Evolutionary conservation across 2,329 filamentous ascomycete genomes (phyloP), one percentile per base, ranked within the genome.

Genomic region (Ophiostoma montium): DNA sequence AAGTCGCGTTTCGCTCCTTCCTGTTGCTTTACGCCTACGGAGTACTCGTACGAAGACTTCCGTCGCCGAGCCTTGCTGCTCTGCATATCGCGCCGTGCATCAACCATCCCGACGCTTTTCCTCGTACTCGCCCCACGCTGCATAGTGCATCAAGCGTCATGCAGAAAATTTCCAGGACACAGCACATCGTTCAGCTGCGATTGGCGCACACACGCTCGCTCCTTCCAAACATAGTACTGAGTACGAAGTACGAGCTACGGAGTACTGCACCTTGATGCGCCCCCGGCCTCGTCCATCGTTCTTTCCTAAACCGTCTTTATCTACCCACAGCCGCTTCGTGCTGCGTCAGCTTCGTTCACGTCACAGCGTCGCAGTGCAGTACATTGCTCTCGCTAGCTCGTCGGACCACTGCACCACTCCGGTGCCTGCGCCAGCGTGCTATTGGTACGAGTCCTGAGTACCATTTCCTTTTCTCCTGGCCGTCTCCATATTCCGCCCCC

Each of bases 391-490:
- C 23, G 23, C 8, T 27, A 27, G 23, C 23, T 27, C 19, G 18
- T 41, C 23, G 23, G 23, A 27, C 23, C 23, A 27, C 23, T 27
- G 23, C 23, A 27, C 23, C 23, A 27, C 23, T 27, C 23, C 23
- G 23, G 4, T 4, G 23, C 23, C 23, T 27, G 23, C 23, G 23
- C 23, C 23, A 27, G 8, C 42, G 38, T 35, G 43, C 48, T 50
- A 50, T n/a, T n/a, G n/a, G n/a, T n/a, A n/a, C n/a, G n/a, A n/a
- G n/a, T n/a, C n/a, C n/a, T n/a, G n/a, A n/a, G n/a, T n/a, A 46
- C 43, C 35, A 46, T 50, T 46, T 27, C 23, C 23, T 27, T 8
- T 27, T 51, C 50, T 51, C 42, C 46, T 36, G 21, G 30, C 41
- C 19, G 46, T 48, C 42, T 38, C 46, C 46, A 49, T 48, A 42